Evolutionary conservation across 2,329 filamentous ascomycete species (phyloP), one percentile per base, ranked within the genome.

Genomic region (Trichoderma oligosporum): DNA sequence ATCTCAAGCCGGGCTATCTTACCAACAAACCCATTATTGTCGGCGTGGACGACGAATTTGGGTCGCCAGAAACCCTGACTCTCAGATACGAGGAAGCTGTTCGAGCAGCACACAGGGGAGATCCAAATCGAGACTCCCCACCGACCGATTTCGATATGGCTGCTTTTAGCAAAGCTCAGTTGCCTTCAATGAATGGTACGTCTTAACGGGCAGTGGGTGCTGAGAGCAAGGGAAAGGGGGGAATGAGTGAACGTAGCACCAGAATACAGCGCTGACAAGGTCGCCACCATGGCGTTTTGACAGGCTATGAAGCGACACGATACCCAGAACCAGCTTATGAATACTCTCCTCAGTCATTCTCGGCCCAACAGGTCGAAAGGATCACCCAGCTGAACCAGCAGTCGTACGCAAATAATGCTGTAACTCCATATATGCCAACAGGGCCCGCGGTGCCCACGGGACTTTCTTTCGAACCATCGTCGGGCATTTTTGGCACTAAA

Each of bases 171-270:
- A 96, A 95, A 76, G 75, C 84, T 59, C 84, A 88, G 72, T 80
- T 85, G 74, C 80, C 87, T 73, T 87, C 87, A 72, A 82, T 92
- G 77, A 88, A 93, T 75, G 88, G 91, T 95, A 78, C 77, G 90
- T 86, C 14, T 41, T 5, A n/a, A n/a, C n/a, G n/a, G n/a, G n/a
- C 4, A 14, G 4, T 27, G 4, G 7, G 4, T 7, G n/a, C 24
- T 5, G 31, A 35, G 16, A 38, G 16, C 12, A 4, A n/a, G 36
- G 14, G 36, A 9, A 20, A 38, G 36, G n/a, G 4, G 7, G 24
- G 7, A 12, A 31, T 6, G 6, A 29, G 41, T 16, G 29, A 22
- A n/a, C 7, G 58, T n/a, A n/a, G n/a, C n/a, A n/a, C n/a, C n/a
- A 25, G 8, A 27, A 22, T 6, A 27, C 4, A 36, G 20, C 18